Evolutionary conservation across 1,284 basidiomycete genomes (phyloP), one percentile per base, ranked within the genome.

Genomic region (Ceratobasidium sp.): DNA sequence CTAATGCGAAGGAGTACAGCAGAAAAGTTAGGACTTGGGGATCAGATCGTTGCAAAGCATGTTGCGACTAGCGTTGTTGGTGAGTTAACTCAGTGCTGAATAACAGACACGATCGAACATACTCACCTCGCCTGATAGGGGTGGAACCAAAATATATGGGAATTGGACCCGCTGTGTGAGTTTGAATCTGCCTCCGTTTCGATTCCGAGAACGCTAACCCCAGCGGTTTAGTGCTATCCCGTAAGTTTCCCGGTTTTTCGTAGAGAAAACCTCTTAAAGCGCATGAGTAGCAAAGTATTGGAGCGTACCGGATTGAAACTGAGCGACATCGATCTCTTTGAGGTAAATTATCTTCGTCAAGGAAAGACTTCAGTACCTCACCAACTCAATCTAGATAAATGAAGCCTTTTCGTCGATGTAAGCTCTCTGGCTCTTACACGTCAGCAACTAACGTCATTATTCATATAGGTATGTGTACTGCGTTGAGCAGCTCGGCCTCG

Each of bases 11-110:
- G 97, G 74, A 91, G 90, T 78, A 90, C 91, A 64, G 97, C 97
- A 23, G 90, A 94, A 85, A 90, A 91, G 83, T 92, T 96, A 80
- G 95, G 94, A 44, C 90, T 97, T 87, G 71, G 42, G 0, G 61
- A 65, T 56, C 90, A 94, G 42, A 91, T 99, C 81, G 81, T 98
- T 50, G 97, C 91, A 75, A 99, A 99, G 87, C 99, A 92, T 82
- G 83, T 87, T 66, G 83, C 83, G 26, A 75, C 71, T 10, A 75
- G 71, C 38, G 91, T 96, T 62, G 93, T 96, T 78, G 96, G 96
- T 90, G 82, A 78, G 87, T 86, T 77, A 42, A 20, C 9, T 48
- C 7, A n/a, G 4, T 26, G 28, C 54, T 75, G 28, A 9, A 38
- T n/a, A 23, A 5, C 23, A 3, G n/a, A 52, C 59, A 20, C 59